Base-by-base conservation (phyloP, 2,329 filamentous ascomycete species). In the Aspergillus terreus region DNA sequence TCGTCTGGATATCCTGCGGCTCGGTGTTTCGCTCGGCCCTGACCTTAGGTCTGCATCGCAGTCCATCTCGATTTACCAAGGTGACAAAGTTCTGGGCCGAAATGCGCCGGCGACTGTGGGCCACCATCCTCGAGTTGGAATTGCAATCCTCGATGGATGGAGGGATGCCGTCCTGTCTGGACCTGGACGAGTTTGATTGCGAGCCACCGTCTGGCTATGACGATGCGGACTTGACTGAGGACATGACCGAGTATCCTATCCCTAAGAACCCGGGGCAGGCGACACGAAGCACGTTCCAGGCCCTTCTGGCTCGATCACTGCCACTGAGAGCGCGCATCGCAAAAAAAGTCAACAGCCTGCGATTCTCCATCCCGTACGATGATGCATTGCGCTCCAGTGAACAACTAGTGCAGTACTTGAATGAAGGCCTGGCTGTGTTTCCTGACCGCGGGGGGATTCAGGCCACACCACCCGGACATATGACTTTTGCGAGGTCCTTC, bases 61-160 rank as follows among this genome's bases (percentile, higher is more conserved):
- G 74, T 43, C 71, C 73, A 7, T 54, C 59, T 6, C 60, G 61
- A 3, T 68, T 72, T 15, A 56, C 58, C 2, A 66, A 69, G 17
- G 67, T 72, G 41, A 64, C 65, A 4, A 50, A 55, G 1, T 76
- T 59, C 67, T 76, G 50, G 78, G 59, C 54, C 0, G 75, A 78
- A 51, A 72, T 77, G 64, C 71, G 73, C 14, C 68, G 74, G 15
- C 66, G 73, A n/a, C 49, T 76, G 3, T 77, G 74, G 74, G 65
- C 68, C n/a, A 74, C 73, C 0, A 68, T 76, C 7, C 50, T 76
- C 10, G 72, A 77, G 52, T 54, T 75, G 25, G 70, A 73, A 45
- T 52, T 76, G 17, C 68, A 71, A 49, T 64, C 68, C 2, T 66
- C 70, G 1, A 52, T 72, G 6, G 65, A 70, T 35, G 59, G 63